Evolutionary conservation across 257 asterid genomes (phyloP).

Genomic region (Gentiana straminea): DNA sequence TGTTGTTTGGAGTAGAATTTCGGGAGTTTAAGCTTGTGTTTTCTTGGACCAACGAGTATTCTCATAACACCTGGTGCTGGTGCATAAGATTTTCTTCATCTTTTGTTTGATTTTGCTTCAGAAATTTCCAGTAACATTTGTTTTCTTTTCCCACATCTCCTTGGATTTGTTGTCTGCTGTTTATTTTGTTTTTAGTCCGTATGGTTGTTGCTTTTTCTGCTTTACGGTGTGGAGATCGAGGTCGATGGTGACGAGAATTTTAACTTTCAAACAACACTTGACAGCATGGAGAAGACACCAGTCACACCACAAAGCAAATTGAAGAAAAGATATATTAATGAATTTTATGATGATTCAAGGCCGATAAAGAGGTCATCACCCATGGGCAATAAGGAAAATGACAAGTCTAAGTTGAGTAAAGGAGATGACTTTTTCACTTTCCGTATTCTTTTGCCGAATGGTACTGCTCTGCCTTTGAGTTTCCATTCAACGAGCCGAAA

Average conservation of each 20-base stretch:
- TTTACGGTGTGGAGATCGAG: too few species aligned
- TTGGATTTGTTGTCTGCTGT: too few species aligned
- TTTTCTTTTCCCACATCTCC: too few species aligned
- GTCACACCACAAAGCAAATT: constrained; percentile 3
- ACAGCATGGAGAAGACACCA: constrained; percentile 25
- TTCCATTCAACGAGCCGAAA: constrained; percentile 9
- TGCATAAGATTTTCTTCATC: too few species aligned
- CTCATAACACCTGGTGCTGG: too few species aligned
- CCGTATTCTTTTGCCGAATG: constrained; percentile 51
- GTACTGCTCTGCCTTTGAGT: constrained; percentile 30
- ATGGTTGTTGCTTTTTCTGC: too few species aligned
- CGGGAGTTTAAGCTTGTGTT: too few species aligned
- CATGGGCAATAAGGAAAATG: constrained; percentile 6
- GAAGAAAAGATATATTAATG: constrained; percentile 33
- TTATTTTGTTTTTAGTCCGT: too few species aligned
- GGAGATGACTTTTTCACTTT: constrained; percentile 17
- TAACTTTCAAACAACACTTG: neutral
- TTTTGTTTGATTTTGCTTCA: too few species aligned
- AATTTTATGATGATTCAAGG: constrained; percentile 4
- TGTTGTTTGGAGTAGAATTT: too few species aligned
- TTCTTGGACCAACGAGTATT: too few species aligned
- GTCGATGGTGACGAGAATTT: neutral
- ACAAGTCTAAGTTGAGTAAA: neutral
- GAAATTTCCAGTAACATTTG: too few species aligned
- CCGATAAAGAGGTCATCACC: constrained; percentile 15